Conservation (phyloP, 2,329 filamentous ascomycete species). For the Aspergillus viridinutans region DNA sequence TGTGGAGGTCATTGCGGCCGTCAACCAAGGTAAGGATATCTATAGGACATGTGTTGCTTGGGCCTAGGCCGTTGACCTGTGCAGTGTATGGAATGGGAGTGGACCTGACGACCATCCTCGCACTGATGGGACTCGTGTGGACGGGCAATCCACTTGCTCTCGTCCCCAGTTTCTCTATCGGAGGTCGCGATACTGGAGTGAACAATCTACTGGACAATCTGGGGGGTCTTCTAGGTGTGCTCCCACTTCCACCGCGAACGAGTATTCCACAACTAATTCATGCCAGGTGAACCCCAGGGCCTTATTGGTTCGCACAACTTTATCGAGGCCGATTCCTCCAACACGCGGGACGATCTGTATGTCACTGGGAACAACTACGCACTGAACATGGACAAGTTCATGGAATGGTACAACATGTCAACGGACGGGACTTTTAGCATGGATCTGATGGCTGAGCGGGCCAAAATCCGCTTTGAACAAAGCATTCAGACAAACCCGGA, state of each 20-base stretch:
- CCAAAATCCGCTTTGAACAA: constrained; percentile 45
- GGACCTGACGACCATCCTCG: constrained; percentile 40
- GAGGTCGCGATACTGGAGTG: constrained; percentile 38
- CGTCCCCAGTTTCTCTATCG: constrained; percentile 51
- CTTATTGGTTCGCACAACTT: constrained; percentile 53
- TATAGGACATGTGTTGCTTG: neutral
- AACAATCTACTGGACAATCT: constrained; percentile 44
- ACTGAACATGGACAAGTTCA: constrained; percentile 51
- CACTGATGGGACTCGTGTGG: constrained; percentile 47
- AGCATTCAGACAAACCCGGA: constrained; percentile 49
- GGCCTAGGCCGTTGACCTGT: neutral
- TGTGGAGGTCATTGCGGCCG: constrained; percentile 29
- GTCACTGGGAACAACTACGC: constrained; percentile 47
- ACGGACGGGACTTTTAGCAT: constrained; percentile 40
- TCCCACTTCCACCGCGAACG: neutral
- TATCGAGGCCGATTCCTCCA: constrained; percentile 53
- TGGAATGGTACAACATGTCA: constrained; percentile 44
- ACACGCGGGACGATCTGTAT: constrained; percentile 53
- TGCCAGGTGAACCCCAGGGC: constrained; percentile 42
- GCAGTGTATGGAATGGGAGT: constrained; percentile 48
- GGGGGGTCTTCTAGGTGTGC: constrained; percentile 40
- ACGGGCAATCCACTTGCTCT: constrained; percentile 50
- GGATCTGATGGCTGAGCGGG: constrained; percentile 42
- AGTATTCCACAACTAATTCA: neutral
- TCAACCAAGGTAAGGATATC: constrained; percentile 28